Conservation (phyloP, 2,329 filamentous ascomycete genomes). For the Mycosphaerella sp. region DNA sequence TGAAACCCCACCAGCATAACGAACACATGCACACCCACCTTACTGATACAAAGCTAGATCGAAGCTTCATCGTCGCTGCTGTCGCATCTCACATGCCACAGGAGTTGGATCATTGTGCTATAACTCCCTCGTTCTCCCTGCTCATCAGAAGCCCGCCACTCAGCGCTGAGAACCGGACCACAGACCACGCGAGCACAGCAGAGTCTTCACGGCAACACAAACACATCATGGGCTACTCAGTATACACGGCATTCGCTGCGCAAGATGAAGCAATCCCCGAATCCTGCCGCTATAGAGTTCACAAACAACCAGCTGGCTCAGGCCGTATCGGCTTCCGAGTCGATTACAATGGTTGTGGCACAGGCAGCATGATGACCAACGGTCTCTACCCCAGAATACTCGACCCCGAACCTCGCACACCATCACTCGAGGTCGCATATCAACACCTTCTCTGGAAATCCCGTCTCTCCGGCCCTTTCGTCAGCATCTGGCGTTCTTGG, state of each 20-base stretch:
- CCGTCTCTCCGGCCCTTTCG: conserved; percentile 4
- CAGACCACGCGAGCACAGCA: background rate
- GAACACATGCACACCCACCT: background rate
- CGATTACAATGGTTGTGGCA: background rate
- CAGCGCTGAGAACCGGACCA: background rate
- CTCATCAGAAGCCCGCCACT: background rate
- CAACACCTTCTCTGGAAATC: conserved; percentile 10
- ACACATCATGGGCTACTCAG: background rate
- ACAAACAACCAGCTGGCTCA: conserved; percentile 4
- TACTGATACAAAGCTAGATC: background rate
- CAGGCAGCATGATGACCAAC: background rate
- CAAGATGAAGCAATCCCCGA: background rate
- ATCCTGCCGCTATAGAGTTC: conserved; percentile 1
- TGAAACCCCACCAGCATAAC: background rate
- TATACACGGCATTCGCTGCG: background rate
- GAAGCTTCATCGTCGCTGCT: background rate
- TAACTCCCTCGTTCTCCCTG: background rate
- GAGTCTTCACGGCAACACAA: background rate
- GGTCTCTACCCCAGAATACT: background rate
- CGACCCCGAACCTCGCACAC: background rate
- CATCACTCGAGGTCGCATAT: conserved; percentile 1
- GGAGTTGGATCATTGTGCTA: background rate
- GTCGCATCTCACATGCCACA: background rate
- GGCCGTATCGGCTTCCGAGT: background rate
- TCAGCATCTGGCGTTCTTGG: conserved; percentile 7